These are phyloP conservation scores for Candida ponderosae DNA, from an alignment of 805 yeast genomes.

Conservation along the genomic window DNA sequence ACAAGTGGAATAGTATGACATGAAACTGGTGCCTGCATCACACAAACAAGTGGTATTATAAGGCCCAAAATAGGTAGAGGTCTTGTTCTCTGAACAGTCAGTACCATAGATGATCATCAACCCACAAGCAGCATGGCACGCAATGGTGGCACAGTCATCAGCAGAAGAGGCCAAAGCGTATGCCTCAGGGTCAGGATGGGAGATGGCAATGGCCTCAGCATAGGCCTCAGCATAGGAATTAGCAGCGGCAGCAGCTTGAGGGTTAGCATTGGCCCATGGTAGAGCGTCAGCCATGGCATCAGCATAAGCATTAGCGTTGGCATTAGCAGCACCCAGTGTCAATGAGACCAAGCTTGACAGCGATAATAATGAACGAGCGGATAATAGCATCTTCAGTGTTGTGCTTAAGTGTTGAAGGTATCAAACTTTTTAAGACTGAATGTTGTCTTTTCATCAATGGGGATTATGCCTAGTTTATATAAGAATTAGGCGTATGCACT, in stretches of 20 bases:
- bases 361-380: too few species aligned
- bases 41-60: conserved; percentile 10
- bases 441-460: too few species aligned
- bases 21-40: conserved; percentile 6
- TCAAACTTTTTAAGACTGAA: too few species aligned
- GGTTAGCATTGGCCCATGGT: too few species aligned
- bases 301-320: too few species aligned
- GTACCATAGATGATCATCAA: conserved; percentile 21
- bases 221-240: conserved; percentile 1
- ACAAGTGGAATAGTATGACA: conserved; percentile 14
- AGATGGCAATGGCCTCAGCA: conserved; percentile 2
- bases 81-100: conserved; percentile 16
- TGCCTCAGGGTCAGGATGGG: conserved; percentile 10
- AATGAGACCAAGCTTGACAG: too few species aligned
- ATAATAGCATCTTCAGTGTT: too few species aligned
- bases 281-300: not conserved
- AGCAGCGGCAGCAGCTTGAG: not conserved
- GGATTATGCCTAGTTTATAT: too few species aligned
- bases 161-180: conserved; percentile 16
- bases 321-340: too few species aligned
- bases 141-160: too few species aligned
- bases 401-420: too few species aligned
- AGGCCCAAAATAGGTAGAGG: conserved; percentile 5
- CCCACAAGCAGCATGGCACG: conserved; percentile 23
- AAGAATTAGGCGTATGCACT: too few species aligned